Base-by-base conservation (phyloP, 352 stramenopile genomes). In the Pythium myriotylum region DNA sequence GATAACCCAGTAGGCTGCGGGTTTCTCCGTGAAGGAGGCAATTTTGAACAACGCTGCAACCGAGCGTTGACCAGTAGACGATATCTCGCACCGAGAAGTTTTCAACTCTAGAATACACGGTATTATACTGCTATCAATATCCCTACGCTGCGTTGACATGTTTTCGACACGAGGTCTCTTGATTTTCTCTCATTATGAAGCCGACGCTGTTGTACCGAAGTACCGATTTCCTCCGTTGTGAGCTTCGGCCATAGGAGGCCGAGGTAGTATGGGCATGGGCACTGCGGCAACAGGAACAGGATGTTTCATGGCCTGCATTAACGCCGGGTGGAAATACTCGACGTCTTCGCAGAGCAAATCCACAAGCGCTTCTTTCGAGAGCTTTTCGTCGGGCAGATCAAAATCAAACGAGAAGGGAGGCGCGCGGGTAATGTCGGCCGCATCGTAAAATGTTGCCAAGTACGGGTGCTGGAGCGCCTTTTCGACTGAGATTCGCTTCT, bases 401-500 rank as follows among this genome's bases (percentile, higher is more conserved):
- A 95, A 95, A 16, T 89, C 81, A 59, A 92, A 95, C 51, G 91
- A 79, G 54, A 93, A 95, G 7, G 64, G 62, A 71, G 37, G 62
- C 59, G 0, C 54, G 61, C 12, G 81, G 78, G 92, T 95, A 74
- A 98, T 92, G 54, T 97, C 86, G 14, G 95, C 86, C 2, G 67
- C 35, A 41, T 95, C 89, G 50, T 96, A 91, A 39, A 98, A 89
- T 16, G 91, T 86, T 19, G 74, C 75, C 62, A 97, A 68, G 63
- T 96, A 97, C 66, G 89, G 86, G 51, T 97, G 92, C 2, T 69
- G 76, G 2, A 98, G 74, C 0, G 94, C 94, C 9, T 97, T 88
- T 33, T 92, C 82, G 19, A 98, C 91, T 17, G 70, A 95, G 41
- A 94, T 92, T 22, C 86, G 79, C 55, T 97, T 93, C 37, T 86